Conservation (phyloP, 2,329 filamentous ascomycete species). For the Aspergillus sp. region DNA sequence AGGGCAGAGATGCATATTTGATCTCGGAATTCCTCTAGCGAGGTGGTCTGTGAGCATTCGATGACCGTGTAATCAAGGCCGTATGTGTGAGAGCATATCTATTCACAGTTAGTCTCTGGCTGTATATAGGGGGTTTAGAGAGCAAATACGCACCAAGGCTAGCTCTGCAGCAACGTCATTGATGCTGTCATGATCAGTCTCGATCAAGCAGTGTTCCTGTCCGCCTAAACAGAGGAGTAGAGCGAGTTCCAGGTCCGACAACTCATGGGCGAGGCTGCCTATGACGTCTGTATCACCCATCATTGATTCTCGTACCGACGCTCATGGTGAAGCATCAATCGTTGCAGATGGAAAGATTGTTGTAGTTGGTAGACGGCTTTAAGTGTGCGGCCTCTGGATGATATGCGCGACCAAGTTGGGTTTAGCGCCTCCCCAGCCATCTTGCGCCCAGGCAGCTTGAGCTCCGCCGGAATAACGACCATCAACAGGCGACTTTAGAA, state of each 20-base stretch:
- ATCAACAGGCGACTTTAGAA: conserved; percentile 11
- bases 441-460: conserved; percentile 15
- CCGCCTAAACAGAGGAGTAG: conserved; percentile 78
- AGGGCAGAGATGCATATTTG: conserved; percentile 62
- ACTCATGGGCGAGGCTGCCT: conserved; percentile 71
- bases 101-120: conserved; percentile 5
- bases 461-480: conserved; percentile 16
- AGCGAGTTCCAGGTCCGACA: conserved; percentile 88
- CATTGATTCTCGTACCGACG: conserved; percentile 6
- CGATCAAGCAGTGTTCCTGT: conserved; percentile 86
- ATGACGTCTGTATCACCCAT: conserved; percentile 47
- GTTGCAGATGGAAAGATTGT: background rate
- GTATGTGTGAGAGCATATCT: conserved; percentile 74
- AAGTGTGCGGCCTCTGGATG: background rate
- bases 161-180: conserved; percentile 75
- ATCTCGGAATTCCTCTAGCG: conserved; percentile 78
- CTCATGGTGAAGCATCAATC: conserved; percentile 10
- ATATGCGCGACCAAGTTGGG: conserved; percentile 14
- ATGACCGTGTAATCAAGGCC: conserved; percentile 71
- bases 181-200: conserved; percentile 66
- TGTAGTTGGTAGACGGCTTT: background rate
- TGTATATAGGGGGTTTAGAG: background rate
- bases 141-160: conserved; percentile 59
- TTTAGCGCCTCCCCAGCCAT: conserved; percentile 20
- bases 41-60: conserved; percentile 73